Conservation (phyloP, 768 basidiomycete species). For the Suillus tomentosus region DNA sequence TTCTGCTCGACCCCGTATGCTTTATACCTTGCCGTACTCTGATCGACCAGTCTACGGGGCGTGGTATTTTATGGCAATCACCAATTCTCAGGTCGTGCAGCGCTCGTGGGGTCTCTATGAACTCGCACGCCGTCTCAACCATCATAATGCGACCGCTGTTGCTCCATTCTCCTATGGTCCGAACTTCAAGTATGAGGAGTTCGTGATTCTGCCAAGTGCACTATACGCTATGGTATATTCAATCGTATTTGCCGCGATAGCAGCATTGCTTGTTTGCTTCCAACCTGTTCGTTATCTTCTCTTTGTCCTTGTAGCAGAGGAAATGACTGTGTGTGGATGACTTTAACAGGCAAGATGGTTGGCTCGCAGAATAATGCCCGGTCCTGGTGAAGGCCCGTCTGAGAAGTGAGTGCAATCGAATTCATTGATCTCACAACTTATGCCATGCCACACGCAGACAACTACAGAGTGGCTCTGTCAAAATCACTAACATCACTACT, state of each 20-base stretch:
- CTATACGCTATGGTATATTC: slow-evolving; percentile 44
- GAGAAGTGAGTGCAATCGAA: slow-evolving; percentile 51
- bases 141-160: slow-evolving; percentile 20
- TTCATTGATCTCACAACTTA: neutral
- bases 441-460: slow-evolving; percentile 36
- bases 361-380: slow-evolving; percentile 48
- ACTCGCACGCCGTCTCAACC: slow-evolving; percentile 26
- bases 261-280: slow-evolving; percentile 33
- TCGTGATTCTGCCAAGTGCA: slow-evolving; percentile 43
- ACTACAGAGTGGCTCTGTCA: slow-evolving; percentile 60
- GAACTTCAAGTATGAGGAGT: slow-evolving; percentile 78
- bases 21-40: slow-evolving; percentile 41
- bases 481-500: slow-evolving; percentile 70
- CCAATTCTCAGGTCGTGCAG: slow-evolving; percentile 53
- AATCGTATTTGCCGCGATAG: slow-evolving; percentile 29
- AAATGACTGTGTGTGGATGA: neutral
- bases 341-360: slow-evolving; percentile 55
- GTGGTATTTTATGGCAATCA: slow-evolving; percentile 44
- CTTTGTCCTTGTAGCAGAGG: neutral
- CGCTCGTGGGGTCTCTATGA: slow-evolving; percentile 58
- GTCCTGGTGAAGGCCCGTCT: slow-evolving; percentile 63
- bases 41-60: slow-evolving; percentile 38
- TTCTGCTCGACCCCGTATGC: slow-evolving; percentile 28
- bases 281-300: slow-evolving; percentile 37
- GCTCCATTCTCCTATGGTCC: slow-evolving; percentile 56